Conservation (phyloP, 768 basidiomycete species). For the Boletus bicolor region DNA sequence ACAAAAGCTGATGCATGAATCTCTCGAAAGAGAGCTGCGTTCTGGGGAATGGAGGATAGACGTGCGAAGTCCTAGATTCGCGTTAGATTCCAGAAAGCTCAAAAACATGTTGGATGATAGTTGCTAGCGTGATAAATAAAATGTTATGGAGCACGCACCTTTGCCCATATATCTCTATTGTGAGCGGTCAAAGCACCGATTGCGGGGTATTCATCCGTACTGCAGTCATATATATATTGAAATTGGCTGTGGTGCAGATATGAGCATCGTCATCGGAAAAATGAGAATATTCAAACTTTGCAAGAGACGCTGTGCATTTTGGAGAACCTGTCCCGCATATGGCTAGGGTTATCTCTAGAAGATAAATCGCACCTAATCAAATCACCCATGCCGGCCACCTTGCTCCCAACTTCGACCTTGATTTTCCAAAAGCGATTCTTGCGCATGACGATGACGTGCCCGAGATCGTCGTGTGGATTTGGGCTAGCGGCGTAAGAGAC, state of each 20-base stretch:
- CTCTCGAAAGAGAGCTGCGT: constrained; percentile 59
- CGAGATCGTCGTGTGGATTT: constrained; percentile 42
- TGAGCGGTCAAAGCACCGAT: constrained; percentile 77
- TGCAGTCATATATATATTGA: constrained; percentile 65
- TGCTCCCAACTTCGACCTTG: constrained; percentile 51
- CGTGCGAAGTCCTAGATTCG: constrained; percentile 55
- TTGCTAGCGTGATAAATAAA: neutral
- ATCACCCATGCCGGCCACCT: constrained; percentile 61
- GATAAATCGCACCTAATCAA: constrained; percentile 51
- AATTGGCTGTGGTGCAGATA: constrained; percentile 52
- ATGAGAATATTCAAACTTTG: neutral
- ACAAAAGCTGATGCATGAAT: constrained; percentile 88
- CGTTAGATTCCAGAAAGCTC: neutral
- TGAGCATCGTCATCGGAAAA: neutral
- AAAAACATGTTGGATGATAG: neutral
- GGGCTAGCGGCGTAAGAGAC: constrained; percentile 57
- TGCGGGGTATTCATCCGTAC: constrained; percentile 59
- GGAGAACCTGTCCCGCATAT: neutral
- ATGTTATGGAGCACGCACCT: constrained; percentile 41
- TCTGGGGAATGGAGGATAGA: constrained; percentile 57
- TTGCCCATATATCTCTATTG: constrained; percentile 86
- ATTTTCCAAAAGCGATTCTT: constrained; percentile 86
- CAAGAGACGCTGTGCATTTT: neutral
- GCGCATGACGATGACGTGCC: constrained; percentile 83
- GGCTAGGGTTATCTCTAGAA: neutral